Evolutionary conservation across 75 land plant genomes (phyloP).

Genomic region (Pinus taeda): DNA sequence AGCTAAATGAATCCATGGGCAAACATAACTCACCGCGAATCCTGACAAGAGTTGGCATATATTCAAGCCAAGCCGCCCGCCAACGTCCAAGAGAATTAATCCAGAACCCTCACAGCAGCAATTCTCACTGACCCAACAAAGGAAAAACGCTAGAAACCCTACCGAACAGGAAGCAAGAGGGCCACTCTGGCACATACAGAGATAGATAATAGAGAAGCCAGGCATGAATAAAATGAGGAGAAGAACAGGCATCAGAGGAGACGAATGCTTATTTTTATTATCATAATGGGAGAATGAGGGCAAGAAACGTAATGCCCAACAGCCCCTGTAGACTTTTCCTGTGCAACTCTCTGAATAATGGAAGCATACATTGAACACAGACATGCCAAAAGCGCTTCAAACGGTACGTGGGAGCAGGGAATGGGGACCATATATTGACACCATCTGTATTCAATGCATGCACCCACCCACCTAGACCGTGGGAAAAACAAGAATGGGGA

Average conservation of each 20-base stretch:
- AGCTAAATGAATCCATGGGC: not conserved
- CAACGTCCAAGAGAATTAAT: not conserved
- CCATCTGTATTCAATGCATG: too few relatives aligned
- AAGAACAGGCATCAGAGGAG: not conserved
- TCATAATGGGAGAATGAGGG: not conserved
- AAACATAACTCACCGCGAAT: conserved; percentile 12
- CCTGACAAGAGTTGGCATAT: conserved; percentile 37
- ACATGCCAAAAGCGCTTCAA: conserved; percentile 2
- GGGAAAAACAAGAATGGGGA: too few relatives aligned
- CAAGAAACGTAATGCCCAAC: not conserved
- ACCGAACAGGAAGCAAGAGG: not conserved
- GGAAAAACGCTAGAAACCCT: not conserved
- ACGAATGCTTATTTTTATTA: not conserved
- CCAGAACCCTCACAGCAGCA: not conserved
- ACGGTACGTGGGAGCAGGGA: not conserved
- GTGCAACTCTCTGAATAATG: too few relatives aligned
- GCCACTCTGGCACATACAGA: not conserved
- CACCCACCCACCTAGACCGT: too few relatives aligned
- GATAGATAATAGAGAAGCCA: not conserved
- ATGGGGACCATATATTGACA: too few relatives aligned
- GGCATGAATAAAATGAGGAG: not conserved
- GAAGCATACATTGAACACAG: not conserved
- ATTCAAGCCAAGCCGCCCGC: conserved; percentile 5
- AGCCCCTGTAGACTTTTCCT: too few relatives aligned
- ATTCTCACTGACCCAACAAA: not conserved